Evolutionary conservation across 1,284 basidiomycete genomes (phyloP), one percentile per base, ranked within the genome.

Genomic region (Leccinum griseonigrum): DNA sequence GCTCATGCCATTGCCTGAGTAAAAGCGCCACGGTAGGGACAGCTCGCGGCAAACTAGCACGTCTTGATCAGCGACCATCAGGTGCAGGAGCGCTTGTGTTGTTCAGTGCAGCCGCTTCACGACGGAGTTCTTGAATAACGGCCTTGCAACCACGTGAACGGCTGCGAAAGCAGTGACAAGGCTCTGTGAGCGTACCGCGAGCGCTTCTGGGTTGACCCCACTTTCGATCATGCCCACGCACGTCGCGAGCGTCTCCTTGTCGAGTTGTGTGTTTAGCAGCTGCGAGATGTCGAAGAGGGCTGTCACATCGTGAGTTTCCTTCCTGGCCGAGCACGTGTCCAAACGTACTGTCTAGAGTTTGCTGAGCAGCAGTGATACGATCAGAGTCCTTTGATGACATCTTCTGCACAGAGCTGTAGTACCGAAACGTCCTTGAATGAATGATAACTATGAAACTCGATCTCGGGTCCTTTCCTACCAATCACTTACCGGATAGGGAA

Each of bases 181-280:
- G 9, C 18, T n/a, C 28, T n/a, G 54, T 7, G 16, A 18, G 83
- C 87, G 64, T 71, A 94, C 92, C 67, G 92, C 92, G 56, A 95
- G 79, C 2, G 92, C 92, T 69, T 94, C 91, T 4, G 92, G 90
- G 69, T 92, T 93, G 48, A 90, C 90, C 6, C 92, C 92, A 65
- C 85, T 87, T 73, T 95, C 92, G 69, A 95, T 91, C 84, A 95
- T 85, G 61, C 85, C 83, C 16, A 94, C 84, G 71, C 92, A 94
- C 7, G 87, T 92, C 28, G 87, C 88, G 14, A 95, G 83, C 2
- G 91, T 92, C 68, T 92, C 89, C 65, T 88, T 88, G 75, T 93
- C 90, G 31, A 95, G 82, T 58, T 87, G 85, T 0, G 92, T 93
- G 69, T 93, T 91, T 62, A 95, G 76, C 51, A 95, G 75, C 73